These are phyloP conservation scores for Aspergillus intermedius DNA, from an alignment of 2,329 filamentous ascomycete species.

Conservation along the genomic window DNA sequence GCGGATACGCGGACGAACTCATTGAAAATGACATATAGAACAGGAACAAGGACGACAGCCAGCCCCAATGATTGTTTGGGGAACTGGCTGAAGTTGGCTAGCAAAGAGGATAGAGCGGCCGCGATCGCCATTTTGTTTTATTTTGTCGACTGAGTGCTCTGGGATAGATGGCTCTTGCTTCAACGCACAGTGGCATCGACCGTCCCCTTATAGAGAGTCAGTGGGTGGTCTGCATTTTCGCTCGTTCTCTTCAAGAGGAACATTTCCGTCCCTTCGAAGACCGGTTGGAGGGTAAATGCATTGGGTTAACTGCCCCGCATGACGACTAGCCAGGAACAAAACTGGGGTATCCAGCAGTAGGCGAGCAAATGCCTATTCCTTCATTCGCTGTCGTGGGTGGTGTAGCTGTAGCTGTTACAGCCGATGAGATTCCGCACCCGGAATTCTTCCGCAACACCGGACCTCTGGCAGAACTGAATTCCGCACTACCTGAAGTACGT, in stretches of 20 bases:
- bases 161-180: neutral
- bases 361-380: neutral
- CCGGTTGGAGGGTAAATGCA: neutral
- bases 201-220: neutral
- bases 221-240: neutral
- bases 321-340: neutral
- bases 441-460: constrained; percentile 14
- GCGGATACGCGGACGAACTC: constrained; percentile 43
- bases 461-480: neutral
- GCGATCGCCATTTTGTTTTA: constrained; percentile 22
- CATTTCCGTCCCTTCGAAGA: constrained; percentile 13
- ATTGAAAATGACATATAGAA: constrained; percentile 45
- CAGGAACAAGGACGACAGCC: constrained; percentile 21
- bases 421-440: constrained; percentile 18
- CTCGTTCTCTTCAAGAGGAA: constrained; percentile 11
- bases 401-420: constrained; percentile 3
- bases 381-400: constrained; percentile 6
- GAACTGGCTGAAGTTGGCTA: constrained; percentile 11
- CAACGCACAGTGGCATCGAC: neutral
- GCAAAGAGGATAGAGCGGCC: constrained; percentile 15
- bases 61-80: constrained; percentile 17
- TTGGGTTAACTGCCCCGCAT: constrained; percentile 7
- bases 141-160: neutral
- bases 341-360: constrained; percentile 5
- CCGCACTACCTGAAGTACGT: neutral